Conservation (phyloP, 805 yeast species). For the Candida golubevii region DNA sequence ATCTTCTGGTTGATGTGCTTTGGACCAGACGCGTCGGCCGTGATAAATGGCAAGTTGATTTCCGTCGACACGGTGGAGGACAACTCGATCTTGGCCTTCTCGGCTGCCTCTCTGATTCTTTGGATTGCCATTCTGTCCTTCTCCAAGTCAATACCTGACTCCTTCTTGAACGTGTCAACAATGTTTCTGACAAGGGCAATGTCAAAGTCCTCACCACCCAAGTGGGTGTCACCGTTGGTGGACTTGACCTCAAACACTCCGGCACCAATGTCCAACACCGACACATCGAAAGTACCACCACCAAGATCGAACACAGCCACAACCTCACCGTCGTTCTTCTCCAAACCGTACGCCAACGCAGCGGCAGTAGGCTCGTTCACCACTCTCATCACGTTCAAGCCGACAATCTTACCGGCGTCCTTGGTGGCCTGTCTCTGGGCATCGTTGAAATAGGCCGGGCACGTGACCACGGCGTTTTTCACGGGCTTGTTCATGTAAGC, state of each 20-base stretch:
- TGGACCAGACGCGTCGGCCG: constrained; percentile 82
- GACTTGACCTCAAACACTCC: constrained; percentile 98
- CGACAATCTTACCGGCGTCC: constrained; percentile 97
- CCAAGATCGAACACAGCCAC: constrained; percentile 97
- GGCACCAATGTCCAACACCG: constrained; percentile 92
- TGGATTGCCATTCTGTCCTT: constrained; percentile 50
- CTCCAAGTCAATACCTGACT: constrained; percentile 59
- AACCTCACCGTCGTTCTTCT: constrained; percentile 74
- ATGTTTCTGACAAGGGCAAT: constrained; percentile 82
- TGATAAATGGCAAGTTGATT: constrained; percentile 79
- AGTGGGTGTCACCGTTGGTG: constrained; percentile 92
- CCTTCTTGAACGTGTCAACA: constrained; percentile 72
- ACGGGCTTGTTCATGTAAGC: constrained; percentile 82
- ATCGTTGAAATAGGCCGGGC: constrained; percentile 87
- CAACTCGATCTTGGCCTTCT: constrained; percentile 84
- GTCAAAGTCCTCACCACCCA: constrained; percentile 92
- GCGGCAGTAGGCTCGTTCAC: constrained; percentile 93
- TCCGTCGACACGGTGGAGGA: constrained; percentile 69
- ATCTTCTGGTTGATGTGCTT: constrained; percentile 71
- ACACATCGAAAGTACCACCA: constrained; percentile 98
- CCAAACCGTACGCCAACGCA: constrained; percentile 92
- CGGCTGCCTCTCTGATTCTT: constrained; percentile 67
- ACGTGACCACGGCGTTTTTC: constrained; percentile 86
- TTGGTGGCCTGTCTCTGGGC: constrained; percentile 92
- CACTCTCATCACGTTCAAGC: constrained; percentile 83